Conservation (phyloP, 129 eudicot species). For the Centella asiatica region DNA sequence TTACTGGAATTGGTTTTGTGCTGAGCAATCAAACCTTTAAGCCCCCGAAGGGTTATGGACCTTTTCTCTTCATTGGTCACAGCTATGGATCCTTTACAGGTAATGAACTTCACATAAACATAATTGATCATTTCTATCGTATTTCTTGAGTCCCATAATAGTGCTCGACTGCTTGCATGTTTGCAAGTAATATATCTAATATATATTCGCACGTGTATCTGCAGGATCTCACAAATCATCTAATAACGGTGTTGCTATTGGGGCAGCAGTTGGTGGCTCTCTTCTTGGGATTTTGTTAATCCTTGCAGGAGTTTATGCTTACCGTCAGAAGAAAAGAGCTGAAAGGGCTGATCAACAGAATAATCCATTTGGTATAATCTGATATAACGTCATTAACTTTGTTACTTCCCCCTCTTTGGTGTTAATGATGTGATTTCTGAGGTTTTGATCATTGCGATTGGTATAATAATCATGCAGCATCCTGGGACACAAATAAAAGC, state of each 20-base stretch:
- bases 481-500: constrained; percentile 47
- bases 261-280: constrained; percentile 35
- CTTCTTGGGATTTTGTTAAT: constrained; percentile 34
- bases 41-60: constrained; percentile 51
- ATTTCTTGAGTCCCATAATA: not conserved
- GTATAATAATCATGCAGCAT: constrained; percentile 31
- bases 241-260: constrained; percentile 31
- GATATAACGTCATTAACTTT: not conserved
- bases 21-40: constrained; percentile 63
- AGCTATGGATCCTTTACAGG: constrained; percentile 44
- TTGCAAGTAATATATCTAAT: not conserved
- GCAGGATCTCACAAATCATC: constrained; percentile 24
- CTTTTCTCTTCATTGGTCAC: constrained; percentile 51
- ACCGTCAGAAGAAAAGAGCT: constrained; percentile 39
- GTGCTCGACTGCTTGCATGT: not conserved
- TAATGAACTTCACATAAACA: constrained; percentile 12
- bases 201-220: constrained; percentile 22
- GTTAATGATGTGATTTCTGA: not conserved
- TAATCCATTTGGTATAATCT: constrained; percentile 55
- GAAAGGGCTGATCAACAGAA: constrained; percentile 31
- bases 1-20: constrained; percentile 41
- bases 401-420: not conserved
- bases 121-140: not conserved
- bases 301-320: constrained; percentile 43
- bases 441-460: not conserved